A percentile compares a stretch with the other conserved stretches of the same genome.
These are phyloP conservation scores for Xylaria sp. DNA, from an alignment of 2,329 filamentous ascomycete species.

Conservation along the genomic window DNA sequence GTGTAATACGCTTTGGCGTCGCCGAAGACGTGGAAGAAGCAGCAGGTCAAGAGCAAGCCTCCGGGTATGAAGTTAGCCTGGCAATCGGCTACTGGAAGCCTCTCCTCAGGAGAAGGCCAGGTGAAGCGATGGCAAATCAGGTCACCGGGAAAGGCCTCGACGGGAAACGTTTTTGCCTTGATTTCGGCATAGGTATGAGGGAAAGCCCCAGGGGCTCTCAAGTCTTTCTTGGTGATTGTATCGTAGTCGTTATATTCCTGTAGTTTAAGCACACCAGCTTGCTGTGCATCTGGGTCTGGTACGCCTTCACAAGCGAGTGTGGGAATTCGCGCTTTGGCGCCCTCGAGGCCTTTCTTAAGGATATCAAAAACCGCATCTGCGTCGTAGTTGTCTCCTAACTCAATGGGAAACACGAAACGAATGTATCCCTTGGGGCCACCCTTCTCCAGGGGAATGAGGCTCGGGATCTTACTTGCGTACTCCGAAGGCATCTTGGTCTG, in stretches of 20 bases:
- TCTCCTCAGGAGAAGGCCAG: conserved; percentile 43
- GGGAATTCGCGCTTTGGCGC: conserved; percentile 45
- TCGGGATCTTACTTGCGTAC: conserved; percentile 37
- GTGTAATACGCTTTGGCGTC: conserved; percentile 49
- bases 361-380: conserved; percentile 41
- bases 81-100: conserved; percentile 35
- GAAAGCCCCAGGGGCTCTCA: conserved; percentile 40
- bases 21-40: conserved; percentile 49
- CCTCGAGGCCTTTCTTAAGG: conserved; percentile 47
- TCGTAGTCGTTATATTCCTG: conserved; percentile 43
- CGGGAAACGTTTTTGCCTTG: conserved; percentile 44
- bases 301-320: conserved; percentile 49
- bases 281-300: conserved; percentile 45
- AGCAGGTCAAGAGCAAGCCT: conserved; percentile 45
- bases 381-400: conserved; percentile 48
- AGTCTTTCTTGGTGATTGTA: conserved; percentile 44
- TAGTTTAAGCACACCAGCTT: conserved; percentile 49
- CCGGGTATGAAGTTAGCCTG: conserved; percentile 49
- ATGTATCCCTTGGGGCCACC: conserved; percentile 50
- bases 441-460: conserved; percentile 47
- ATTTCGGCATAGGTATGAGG: conserved; percentile 43
- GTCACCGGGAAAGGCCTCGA: conserved; percentile 39
- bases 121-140: conserved; percentile 43
- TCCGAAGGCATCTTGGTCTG: conserved; percentile 36
- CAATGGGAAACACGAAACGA: conserved; percentile 50